Conservation (phyloP, 495 filamentous ascomycete species). For the Hypoxylon lienhwacheense region DNA sequence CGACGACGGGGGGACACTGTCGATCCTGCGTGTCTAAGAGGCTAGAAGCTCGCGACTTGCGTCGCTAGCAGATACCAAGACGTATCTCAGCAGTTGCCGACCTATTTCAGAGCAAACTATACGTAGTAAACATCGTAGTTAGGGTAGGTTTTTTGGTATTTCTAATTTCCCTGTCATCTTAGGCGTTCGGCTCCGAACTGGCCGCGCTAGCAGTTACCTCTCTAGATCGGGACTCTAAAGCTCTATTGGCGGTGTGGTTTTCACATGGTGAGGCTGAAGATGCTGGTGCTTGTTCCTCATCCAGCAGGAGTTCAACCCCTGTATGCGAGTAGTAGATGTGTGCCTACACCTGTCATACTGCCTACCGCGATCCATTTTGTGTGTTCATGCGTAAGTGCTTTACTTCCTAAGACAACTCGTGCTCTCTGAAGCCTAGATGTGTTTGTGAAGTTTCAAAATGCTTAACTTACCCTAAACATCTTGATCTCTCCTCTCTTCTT, state of each 20-base stretch:
- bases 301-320: constrained; percentile 7
- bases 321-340: no score
- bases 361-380: no score
- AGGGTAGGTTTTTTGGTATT: background rate
- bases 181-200: constrained; percentile 15
- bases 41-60: constrained; percentile 3
- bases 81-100: constrained; percentile 9
- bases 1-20: constrained; percentile 1
- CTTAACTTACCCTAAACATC: no score
- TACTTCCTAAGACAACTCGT: no score
- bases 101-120: constrained; percentile 1
- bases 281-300: constrained; percentile 16
- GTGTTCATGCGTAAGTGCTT: no score
- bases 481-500: no score
- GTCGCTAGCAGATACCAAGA: constrained; percentile 18
- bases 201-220: constrained; percentile 1
- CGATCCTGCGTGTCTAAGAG: constrained; percentile 22
- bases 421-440: no score
- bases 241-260: constrained; percentile 5
- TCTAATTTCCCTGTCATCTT: background rate
- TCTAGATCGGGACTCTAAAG: background rate
- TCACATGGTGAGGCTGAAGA: constrained; percentile 41
- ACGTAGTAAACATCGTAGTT: constrained; percentile 6
- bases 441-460: no score
- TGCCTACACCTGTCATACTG: background rate